A percentile compares a stretch with the other conserved stretches of the same genome.
Evolutionary conservation across 257 asterid genomes (phyloP).

Genomic region (Mentha longifolia): DNA sequence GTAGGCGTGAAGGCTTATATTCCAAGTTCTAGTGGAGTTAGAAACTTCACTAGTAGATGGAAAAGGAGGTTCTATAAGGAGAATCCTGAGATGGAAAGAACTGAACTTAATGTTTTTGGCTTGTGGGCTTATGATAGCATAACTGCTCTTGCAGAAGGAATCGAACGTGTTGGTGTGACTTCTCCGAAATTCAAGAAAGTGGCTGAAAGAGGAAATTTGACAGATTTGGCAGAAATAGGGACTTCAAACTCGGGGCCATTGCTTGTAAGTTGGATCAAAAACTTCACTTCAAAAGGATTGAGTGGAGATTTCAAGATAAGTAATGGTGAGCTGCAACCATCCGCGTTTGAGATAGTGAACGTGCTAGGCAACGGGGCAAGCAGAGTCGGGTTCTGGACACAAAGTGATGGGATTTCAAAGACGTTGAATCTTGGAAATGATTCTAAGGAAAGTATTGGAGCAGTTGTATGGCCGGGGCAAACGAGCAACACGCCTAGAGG

Average conservation of each 20-base stretch:
- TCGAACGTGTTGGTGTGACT: conserved; percentile 35
- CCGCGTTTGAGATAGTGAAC: conserved; percentile 45
- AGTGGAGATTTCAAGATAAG: conserved; percentile 49
- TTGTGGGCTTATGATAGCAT: conserved; percentile 60
- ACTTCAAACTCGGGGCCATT: conserved; percentile 41
- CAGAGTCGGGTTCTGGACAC: conserved; percentile 11
- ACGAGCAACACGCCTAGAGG: conserved; percentile 43
- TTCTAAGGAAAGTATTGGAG: not conserved
- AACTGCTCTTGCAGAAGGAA: conserved; percentile 44
- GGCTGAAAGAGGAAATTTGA: conserved; percentile 6
- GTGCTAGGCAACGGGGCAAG: conserved; percentile 17
- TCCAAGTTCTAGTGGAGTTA: conserved; percentile 36
- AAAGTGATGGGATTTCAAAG: not conserved
- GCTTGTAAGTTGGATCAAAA: conserved; percentile 33
- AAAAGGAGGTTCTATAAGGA: conserved; percentile 43
- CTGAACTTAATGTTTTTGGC: conserved; percentile 45
- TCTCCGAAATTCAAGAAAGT: conserved; percentile 20
- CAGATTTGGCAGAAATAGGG: conserved; percentile 45
- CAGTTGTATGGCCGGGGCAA: conserved; percentile 48
- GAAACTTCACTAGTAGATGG: conserved; percentile 43
- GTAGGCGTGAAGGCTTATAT: conserved; percentile 50
- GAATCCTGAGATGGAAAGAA: conserved; percentile 42
- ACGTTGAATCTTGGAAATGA: not conserved
- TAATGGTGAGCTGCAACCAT: conserved; percentile 42
- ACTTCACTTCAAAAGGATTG: conserved; percentile 38